A percentile compares a stretch with the other conserved stretches of the same genome.
Conservation (phyloP, 805 yeast species). For the Starmerella khaoyaiensis region DNA sequence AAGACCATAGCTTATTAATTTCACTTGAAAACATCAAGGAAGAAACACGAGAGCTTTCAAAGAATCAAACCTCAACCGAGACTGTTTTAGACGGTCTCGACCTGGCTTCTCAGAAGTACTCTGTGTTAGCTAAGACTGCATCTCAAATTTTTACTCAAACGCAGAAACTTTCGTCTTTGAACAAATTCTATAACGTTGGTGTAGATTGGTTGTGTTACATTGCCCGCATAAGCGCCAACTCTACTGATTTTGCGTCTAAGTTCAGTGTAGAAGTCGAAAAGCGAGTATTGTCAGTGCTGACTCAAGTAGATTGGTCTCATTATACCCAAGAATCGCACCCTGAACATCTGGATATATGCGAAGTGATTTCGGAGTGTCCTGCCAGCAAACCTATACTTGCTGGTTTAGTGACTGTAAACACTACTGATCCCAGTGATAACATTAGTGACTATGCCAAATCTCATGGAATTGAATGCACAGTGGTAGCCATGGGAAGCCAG, state of each 20-base stretch:
- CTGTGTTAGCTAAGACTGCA: constrained; percentile 43
- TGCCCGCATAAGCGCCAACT: constrained; percentile 1
- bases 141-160: constrained; percentile 40
- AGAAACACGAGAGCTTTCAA: constrained; percentile 44
- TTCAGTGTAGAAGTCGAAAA: constrained; percentile 1
- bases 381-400: constrained; percentile 9
- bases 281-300: constrained; percentile 7
- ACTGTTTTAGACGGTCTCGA: constrained; percentile 45
- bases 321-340: background rate
- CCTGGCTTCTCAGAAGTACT: constrained; percentile 34
- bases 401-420: constrained; percentile 12
- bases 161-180: constrained; percentile 32
- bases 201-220: constrained; percentile 32
- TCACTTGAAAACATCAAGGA: constrained; percentile 53
- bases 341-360: background rate
- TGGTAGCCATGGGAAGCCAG: constrained; percentile 43
- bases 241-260: background rate
- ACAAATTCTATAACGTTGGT: constrained; percentile 48
- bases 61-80: constrained; percentile 42
- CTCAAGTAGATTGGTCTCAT: background rate
- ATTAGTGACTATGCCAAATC: constrained; percentile 26
- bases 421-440: constrained; percentile 50
- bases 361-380: constrained; percentile 10
- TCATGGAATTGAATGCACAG: constrained; percentile 47
- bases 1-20: constrained; percentile 45